A percentile compares a stretch with the other conserved stretches of the same genome.
phyloP scores from a whole-genome alignment of 495 filamentous ascomycete species.

The Hypoxylon cercidicola region DNA sequence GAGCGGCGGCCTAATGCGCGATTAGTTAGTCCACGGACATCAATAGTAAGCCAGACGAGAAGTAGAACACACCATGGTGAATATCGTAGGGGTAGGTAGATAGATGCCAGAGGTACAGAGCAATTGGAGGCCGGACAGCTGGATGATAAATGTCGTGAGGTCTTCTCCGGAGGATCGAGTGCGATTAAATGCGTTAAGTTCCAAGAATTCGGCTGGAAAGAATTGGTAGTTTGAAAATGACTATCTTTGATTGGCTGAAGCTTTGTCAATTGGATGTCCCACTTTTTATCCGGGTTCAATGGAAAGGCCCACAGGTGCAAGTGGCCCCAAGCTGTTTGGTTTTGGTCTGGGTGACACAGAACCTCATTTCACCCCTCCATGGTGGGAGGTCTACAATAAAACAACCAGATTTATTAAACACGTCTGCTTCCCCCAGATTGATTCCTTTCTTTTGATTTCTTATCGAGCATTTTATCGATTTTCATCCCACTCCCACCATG shows the following conservation, averaged over 20 bases:
- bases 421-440: too few species aligned
- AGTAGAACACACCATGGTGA: constrained; percentile 52
- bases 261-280: constrained; percentile 36
- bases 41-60: neutral
- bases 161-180: constrained; percentile 10
- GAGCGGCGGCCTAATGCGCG: constrained; percentile 51
- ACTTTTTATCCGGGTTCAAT: constrained; percentile 11
- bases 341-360: neutral
- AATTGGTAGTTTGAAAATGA: constrained; percentile 41
- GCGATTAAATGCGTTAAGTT: constrained; percentile 21
- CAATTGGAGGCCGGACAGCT: neutral
- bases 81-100: constrained; percentile 12
- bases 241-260: constrained; percentile 52
- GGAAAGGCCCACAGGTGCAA: neutral
- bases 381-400: neutral
- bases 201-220: constrained; percentile 29
- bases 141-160: constrained; percentile 18
- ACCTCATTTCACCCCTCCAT: constrained; percentile 16
- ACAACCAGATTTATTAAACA: too few species aligned
- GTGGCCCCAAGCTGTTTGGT: too few species aligned
- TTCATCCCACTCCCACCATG: constrained; percentile 51
- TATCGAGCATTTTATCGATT: constrained; percentile 21
- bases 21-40: constrained; percentile 40
- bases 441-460: too few species aligned
- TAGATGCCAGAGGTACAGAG: constrained; percentile 4